Conservation (phyloP, 345 rosid species). For the Eucalyptus regnans region DNA sequence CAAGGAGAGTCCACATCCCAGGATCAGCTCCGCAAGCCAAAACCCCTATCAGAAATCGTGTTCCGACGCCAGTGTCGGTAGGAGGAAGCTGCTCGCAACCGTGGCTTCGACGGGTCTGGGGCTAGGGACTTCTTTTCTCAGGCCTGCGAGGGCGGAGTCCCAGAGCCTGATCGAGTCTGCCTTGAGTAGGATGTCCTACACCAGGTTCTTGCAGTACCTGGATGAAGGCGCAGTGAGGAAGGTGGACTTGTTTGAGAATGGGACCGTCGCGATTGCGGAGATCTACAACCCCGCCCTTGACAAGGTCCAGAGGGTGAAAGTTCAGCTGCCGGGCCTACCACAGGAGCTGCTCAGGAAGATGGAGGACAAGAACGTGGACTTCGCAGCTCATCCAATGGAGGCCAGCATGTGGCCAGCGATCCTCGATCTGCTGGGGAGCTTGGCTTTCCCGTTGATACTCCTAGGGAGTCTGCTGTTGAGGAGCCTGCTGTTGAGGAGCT, state of each 20-base stretch:
- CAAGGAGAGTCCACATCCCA: conserved; percentile 10
- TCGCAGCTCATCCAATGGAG: conserved; percentile 51
- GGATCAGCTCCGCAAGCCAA: conserved; percentile 1
- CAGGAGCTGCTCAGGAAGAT: conserved; percentile 44
- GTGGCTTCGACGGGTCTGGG: conserved; percentile 9
- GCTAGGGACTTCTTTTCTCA: not conserved
- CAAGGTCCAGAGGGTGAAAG: conserved; percentile 50
- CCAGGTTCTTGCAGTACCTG: conserved; percentile 50
- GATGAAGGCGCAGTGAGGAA: conserved; percentile 46
- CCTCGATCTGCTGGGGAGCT: conserved; percentile 42
- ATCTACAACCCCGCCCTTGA: conserved; percentile 28
- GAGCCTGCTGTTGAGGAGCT: conserved; percentile 25
- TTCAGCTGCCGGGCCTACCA: conserved; percentile 60
- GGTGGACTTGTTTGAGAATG: conserved; percentile 70
- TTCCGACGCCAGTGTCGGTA: conserved; percentile 6
- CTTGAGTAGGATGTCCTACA: conserved; percentile 47
- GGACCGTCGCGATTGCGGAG: conserved; percentile 55
- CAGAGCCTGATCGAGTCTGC: conserved; percentile 34
- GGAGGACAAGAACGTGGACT: conserved; percentile 55
- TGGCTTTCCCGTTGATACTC: conserved; percentile 51
- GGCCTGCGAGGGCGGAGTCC: conserved; percentile 41
- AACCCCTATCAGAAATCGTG: conserved; percentile 5
- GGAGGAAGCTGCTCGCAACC: conserved; percentile 33
- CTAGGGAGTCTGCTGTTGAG: conserved; percentile 42
- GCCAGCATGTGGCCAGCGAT: conserved; percentile 28